phyloP scores from a whole-genome alignment of 148 eudicot species.

The Silene uniflora region DNA sequence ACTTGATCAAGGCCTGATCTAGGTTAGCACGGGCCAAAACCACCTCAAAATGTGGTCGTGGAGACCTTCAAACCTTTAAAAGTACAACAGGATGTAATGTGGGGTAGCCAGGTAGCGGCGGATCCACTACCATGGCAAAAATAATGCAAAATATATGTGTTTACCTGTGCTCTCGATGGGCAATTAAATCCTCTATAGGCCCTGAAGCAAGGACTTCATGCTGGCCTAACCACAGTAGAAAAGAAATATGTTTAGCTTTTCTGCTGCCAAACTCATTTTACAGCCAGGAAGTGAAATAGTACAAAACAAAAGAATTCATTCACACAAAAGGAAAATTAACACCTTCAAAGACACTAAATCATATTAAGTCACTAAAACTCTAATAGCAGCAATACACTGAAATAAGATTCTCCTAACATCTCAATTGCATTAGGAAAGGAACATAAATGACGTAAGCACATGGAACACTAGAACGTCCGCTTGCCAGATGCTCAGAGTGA shows the following conservation, averaged over 20 bases:
- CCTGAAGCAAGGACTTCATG: constrained; percentile 99
- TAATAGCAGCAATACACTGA: background rate
- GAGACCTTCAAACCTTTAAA: background rate
- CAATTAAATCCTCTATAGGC: constrained; percentile 95
- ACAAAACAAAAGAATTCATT: background rate
- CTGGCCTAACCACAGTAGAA: constrained; percentile 51
- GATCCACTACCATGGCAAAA: constrained; percentile 9
- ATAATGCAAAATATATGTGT: constrained; percentile 6
- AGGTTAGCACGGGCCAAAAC: background rate
- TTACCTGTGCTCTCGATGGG: constrained; percentile 98
- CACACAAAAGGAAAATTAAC: background rate
- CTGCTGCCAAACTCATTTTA: constrained; percentile 8
- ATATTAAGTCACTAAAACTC: background rate
- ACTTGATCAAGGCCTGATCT: background rate
- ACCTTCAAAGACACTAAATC: constrained; percentile 12
- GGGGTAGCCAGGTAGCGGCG: background rate
- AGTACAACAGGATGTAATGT: background rate
- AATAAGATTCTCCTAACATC: background rate
- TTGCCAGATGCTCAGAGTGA: too few species aligned
- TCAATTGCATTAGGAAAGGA: constrained; percentile 5
- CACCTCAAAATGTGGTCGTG: background rate
- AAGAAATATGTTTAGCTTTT: constrained; percentile 9
- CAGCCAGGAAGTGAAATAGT: background rate
- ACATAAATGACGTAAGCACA: background rate
- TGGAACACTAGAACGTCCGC: too few species aligned